Evolutionary conservation across 306 rosid genomes (phyloP).

Genomic region (Sphenostylis stenocarpa): DNA sequence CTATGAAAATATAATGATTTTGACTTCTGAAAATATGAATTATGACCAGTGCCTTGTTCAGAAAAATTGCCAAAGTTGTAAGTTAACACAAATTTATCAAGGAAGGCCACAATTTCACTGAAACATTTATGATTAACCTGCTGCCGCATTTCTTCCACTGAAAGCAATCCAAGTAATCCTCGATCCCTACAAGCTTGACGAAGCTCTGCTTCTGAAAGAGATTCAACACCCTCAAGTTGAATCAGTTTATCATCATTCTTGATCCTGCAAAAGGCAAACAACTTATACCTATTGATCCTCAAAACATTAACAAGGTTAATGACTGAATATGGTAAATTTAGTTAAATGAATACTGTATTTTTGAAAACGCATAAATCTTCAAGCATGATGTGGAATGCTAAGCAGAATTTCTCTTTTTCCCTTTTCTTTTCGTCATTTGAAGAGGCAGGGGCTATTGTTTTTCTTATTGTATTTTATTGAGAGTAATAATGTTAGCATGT

Average conservation of each 20-base stretch:
- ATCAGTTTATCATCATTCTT: conserved; percentile 78
- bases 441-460: not conserved
- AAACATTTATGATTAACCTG: conserved; percentile 54
- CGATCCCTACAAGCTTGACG: conserved; percentile 89
- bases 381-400: not conserved
- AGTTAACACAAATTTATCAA: not conserved
- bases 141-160: conserved; percentile 82
- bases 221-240: conserved; percentile 77
- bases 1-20: not conserved
- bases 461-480: not conserved
- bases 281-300: conserved; percentile 15
- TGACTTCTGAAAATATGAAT: conserved; percentile 26
- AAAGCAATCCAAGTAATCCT: conserved; percentile 82
- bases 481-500: not conserved
- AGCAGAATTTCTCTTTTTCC: not conserved
- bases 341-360: not conserved
- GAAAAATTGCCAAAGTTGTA: not conserved
- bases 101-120: conserved; percentile 11
- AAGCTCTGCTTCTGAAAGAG: conserved; percentile 86
- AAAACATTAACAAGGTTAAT: not conserved
- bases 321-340: not conserved
- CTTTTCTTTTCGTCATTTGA: not conserved
- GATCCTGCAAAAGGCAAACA: conserved; percentile 58
- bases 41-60: not conserved
- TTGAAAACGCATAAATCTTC: not conserved